Conservation (phyloP, 164 flowering plant species). For the Macadamia tetraphylla region DNA sequence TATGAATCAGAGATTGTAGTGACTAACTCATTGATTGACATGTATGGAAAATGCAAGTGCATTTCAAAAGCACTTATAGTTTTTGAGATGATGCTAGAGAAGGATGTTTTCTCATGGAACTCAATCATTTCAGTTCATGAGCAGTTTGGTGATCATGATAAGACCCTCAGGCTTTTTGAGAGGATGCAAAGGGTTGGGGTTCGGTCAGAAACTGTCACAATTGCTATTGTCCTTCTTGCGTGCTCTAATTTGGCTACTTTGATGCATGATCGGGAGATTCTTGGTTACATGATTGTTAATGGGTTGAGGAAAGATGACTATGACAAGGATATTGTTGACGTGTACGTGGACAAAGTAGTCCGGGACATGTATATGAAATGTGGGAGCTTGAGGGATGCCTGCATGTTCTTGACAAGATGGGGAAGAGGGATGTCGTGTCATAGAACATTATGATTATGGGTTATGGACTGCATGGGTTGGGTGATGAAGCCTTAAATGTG, state of each 20-base stretch:
- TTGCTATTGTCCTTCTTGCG: slow-evolving; percentile 51
- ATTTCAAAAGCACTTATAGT: slow-evolving; percentile 32
- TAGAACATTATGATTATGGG: slow-evolving; percentile 82
- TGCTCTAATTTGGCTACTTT: slow-evolving; percentile 62
- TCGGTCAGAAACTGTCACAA: slow-evolving; percentile 55
- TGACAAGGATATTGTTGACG: slow-evolving; percentile 16
- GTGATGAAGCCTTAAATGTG: too few relatives aligned
- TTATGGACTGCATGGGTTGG: slow-evolving; percentile 21
- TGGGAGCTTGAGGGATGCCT: slow-evolving; percentile 50
- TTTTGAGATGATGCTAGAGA: slow-evolving; percentile 37
- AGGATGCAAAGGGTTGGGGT: slow-evolving; percentile 40
- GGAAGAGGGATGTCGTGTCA: slow-evolving; percentile 49
- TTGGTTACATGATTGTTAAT: slow-evolving; percentile 44
- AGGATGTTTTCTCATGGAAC: slow-evolving; percentile 70
- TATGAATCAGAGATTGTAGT: too few relatives aligned
- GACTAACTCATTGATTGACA: too few relatives aligned
- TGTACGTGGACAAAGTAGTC: slow-evolving; percentile 39
- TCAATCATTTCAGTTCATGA: slow-evolving; percentile 52
- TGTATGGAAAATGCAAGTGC: slow-evolving; percentile 14
- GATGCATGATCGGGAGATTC: slow-evolving; percentile 61
- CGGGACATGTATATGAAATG: slow-evolving; percentile 85
- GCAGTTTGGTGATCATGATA: slow-evolving; percentile 12
- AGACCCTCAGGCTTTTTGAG: slow-evolving; percentile 42
- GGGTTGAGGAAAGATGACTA: background rate
- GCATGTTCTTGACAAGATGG: slow-evolving; percentile 36